Conservation (phyloP, 2,329 filamentous ascomycete genomes). For the Pseudogymnoascus sp. region DNA sequence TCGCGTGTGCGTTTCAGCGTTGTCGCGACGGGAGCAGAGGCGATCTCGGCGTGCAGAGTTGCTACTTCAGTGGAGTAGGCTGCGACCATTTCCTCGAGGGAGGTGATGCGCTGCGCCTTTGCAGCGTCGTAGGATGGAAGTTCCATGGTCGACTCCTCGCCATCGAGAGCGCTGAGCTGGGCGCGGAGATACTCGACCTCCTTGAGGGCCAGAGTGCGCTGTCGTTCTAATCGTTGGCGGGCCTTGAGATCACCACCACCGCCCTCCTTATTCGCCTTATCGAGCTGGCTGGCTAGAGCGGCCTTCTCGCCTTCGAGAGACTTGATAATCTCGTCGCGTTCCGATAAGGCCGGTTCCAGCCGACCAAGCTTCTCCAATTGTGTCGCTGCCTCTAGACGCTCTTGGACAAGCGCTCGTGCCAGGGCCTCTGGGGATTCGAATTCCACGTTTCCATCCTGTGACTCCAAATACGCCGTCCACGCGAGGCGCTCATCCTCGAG, state of each 20-base stretch:
- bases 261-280: constrained; percentile 52
- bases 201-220: constrained; percentile 76
- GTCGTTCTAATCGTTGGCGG: constrained; percentile 70
- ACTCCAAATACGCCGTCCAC: constrained; percentile 80
- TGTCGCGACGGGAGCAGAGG: constrained; percentile 37
- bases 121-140: constrained; percentile 69
- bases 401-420: constrained; percentile 73
- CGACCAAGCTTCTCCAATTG: constrained; percentile 74
- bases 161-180: constrained; percentile 80
- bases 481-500: constrained; percentile 80
- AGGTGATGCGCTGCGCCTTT: constrained; percentile 64
- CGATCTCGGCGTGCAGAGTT: constrained; percentile 64
- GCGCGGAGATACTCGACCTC: constrained; percentile 91
- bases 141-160: constrained; percentile 80
- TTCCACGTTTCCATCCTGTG: constrained; percentile 55
- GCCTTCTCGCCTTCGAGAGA: constrained; percentile 61
- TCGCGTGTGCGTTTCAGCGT: constrained; percentile 58
- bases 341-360: constrained; percentile 66
- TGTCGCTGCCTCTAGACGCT: constrained; percentile 69
- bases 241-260: constrained; percentile 46
- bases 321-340: constrained; percentile 68
- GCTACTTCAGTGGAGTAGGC: constrained; percentile 77
- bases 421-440: constrained; percentile 85
- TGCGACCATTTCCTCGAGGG: constrained; percentile 80
- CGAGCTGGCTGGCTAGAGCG: constrained; percentile 57